Conservation (phyloP, 2,329 filamentous ascomycete species). For the Bipolaris zeicola region DNA sequence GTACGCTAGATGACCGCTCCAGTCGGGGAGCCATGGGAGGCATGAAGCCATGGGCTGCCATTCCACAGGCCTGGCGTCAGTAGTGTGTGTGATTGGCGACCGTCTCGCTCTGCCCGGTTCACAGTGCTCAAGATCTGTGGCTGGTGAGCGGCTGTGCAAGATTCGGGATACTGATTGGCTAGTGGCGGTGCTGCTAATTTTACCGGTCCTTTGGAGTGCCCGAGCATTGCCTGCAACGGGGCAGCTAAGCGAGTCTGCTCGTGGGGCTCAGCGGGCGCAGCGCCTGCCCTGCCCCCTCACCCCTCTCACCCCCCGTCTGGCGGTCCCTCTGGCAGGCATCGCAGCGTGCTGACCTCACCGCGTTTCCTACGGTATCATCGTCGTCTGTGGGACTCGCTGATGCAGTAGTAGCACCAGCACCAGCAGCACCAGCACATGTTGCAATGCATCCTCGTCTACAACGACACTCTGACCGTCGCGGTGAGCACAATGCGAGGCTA, state of each 20-base stretch:
- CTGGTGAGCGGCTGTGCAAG: conserved; percentile 36
- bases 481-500: conserved; percentile 9
- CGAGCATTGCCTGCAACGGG: conserved; percentile 31
- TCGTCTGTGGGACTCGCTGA: conserved; percentile 14
- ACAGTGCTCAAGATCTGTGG: conserved; percentile 21
- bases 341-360: conserved; percentile 41
- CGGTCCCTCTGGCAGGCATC: conserved; percentile 2
- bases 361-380: conserved; percentile 17
- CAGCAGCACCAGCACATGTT: neutral
- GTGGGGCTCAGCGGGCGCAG: conserved; percentile 26
- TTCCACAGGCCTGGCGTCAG: conserved; percentile 24
- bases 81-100: conserved; percentile 27
- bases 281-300: neutral
- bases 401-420: neutral
- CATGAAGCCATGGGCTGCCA: conserved; percentile 18
- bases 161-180: conserved; percentile 21
- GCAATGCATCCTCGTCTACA: conserved; percentile 17
- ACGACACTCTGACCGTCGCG: conserved; percentile 29
- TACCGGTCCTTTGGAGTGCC: conserved; percentile 23
- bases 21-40: conserved; percentile 29
- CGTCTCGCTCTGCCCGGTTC: conserved; percentile 27
- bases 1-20: conserved; percentile 40
- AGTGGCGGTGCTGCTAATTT: conserved; percentile 17
- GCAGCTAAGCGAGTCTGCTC: conserved; percentile 21
- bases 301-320: neutral